These are phyloP conservation scores for Babesia gibsoni DNA, from an alignment of 169 alveolate genomes.

Conservation along the genomic window DNA sequence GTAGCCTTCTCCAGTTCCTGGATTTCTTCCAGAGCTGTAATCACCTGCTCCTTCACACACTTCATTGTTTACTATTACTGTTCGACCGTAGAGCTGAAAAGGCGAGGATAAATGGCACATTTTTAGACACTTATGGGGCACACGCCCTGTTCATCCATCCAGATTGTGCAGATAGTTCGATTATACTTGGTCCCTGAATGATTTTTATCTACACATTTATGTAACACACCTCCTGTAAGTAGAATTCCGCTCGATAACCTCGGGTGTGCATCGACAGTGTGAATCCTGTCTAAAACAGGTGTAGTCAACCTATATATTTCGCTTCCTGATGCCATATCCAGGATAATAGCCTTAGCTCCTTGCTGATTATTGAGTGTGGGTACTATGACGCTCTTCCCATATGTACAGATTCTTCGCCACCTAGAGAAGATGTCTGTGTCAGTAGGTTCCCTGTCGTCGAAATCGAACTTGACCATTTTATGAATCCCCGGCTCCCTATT, in stretches of 20 bases:
- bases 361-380: slow-evolving; percentile 32
- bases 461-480: slow-evolving; percentile 3
- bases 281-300: background rate
- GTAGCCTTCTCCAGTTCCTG: slow-evolving; percentile 14
- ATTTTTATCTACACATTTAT: too few relatives aligned
- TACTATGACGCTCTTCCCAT: slow-evolving; percentile 31
- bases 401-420: slow-evolving; percentile 43
- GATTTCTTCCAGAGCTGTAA: slow-evolving; percentile 1
- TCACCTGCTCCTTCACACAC: background rate
- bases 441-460: slow-evolving; percentile 16
- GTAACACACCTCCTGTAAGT: slow-evolving; percentile 47
- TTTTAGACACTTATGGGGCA: background rate
- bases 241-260: slow-evolving; percentile 27
- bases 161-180: background rate
- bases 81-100: background rate
- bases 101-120: background rate
- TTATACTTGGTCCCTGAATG: background rate
- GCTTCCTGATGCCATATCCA: slow-evolving; percentile 27
- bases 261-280: slow-evolving; percentile 39
- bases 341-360: slow-evolving; percentile 4
- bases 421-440: slow-evolving; percentile 18
- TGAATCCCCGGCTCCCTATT: background rate
- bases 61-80: background rate
- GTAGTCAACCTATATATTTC: background rate
- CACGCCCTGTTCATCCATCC: slow-evolving; percentile 2